Evolutionary conservation across 2,329 filamentous ascomycete species (phyloP), one percentile per base, ranked within the genome.

Genomic region (Cordyceps fumosorosea): DNA sequence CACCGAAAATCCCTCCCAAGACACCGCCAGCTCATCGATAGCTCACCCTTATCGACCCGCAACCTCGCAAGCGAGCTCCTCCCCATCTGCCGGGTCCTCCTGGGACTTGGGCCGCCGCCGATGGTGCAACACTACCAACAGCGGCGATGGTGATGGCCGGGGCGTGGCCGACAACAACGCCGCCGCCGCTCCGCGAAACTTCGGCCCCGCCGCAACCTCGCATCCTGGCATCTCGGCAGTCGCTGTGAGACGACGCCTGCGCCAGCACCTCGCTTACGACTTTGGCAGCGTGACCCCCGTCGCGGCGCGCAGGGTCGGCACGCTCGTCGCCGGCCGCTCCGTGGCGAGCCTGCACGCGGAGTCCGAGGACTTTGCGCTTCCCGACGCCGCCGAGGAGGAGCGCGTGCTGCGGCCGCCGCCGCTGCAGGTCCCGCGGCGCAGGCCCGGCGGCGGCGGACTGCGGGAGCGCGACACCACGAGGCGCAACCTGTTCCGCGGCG

Each of bases 331-430:
- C 11, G 37, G 16, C 18, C 11, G 37, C 37, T 51, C 53, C 26
- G 29, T 57, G 18, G 14, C 56, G 45, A 62, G 60, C 22, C 34
- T 62, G 53, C 60, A 53, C 14, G 60, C 44, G 22, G 47, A 56
- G 5, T 62, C 60, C 8, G 60, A 62, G 32, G 47, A 62, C 45
- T 62, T 62, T 53, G 12, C 53, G 18, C 37, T 57, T 24, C 51
- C 60, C 37, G 60, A 62, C 45, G 45, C 29, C 47, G 56, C 53
- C n/a, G 60, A 57, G 14, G 60, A 56, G 22, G 60, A 62, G 42
- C 37, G 53, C 34, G 60, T 42, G 32, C 34, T 62, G 54, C 53
- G 20, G 2, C 60, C 60, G 24, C 48, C 53, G 20, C 60, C 60
- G 4, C 47, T 62, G 20, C 54, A 29, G 3, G 32, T 50, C 6